These are phyloP conservation scores for Cronartium ribicola DNA, from an alignment of 1,284 basidiomycete species.

Conservation along the genomic window DNA sequence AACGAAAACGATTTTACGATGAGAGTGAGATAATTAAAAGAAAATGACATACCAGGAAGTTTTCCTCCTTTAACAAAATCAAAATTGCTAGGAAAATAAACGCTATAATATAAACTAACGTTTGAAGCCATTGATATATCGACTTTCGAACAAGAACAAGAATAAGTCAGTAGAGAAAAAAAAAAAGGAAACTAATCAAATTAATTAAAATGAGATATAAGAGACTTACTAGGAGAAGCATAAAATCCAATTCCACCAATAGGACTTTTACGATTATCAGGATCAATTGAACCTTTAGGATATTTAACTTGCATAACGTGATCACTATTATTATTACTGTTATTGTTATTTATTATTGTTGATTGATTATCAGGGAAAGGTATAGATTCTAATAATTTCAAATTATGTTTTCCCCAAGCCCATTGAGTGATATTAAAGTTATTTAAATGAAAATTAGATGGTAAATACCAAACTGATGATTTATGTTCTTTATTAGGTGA, in stretches of 20 bases:
- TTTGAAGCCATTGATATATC: conserved; percentile 47
- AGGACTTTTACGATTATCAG: background rate
- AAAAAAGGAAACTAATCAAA: background rate
- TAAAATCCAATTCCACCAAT: conserved; percentile 9
- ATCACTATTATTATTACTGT: conserved; percentile 3
- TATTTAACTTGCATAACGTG: conserved; percentile 14
- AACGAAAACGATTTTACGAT: background rate
- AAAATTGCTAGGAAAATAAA: conserved; percentile 52
- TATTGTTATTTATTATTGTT: background rate
- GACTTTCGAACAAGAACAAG: conserved; percentile 42
- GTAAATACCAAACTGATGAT: background rate
- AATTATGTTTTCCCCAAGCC: conserved; percentile 4
- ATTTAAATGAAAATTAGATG: background rate
- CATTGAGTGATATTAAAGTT: conserved; percentile 5
- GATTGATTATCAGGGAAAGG: background rate
- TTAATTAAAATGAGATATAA: background rate
- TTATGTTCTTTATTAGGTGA: background rate
- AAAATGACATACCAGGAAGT: conserved; percentile 47
- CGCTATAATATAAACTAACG: conserved; percentile 54
- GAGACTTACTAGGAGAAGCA: background rate
- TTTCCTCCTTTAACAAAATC: conserved; percentile 54
- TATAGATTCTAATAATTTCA: background rate
- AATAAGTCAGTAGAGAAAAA: background rate
- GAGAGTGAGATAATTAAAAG: background rate
- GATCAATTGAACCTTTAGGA: conserved; percentile 17